Conservation (phyloP, 306 rosid genomes). For the Alnus glutinosa region DNA sequence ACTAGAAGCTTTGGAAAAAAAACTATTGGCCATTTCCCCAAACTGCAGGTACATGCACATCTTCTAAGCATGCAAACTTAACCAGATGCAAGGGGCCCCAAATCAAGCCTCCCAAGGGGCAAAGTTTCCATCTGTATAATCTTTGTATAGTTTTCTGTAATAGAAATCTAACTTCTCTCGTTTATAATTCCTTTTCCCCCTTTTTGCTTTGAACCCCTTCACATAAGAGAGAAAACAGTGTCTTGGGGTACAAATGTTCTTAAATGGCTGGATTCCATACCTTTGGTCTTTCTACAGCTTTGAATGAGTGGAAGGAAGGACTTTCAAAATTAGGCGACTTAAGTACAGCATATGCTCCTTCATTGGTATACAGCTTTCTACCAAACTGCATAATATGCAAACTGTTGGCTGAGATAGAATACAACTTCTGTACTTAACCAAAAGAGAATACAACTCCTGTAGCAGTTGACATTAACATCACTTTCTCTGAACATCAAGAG, state of each 20-base stretch:
- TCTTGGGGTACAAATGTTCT: slow-evolving; percentile 8
- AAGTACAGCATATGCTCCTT: slow-evolving; percentile 84
- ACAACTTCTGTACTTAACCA: slow-evolving; percentile 3
- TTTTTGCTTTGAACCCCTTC: slow-evolving; percentile 14
- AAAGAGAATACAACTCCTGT: slow-evolving; percentile 12
- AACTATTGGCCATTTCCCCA: neutral
- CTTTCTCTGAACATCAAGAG: slow-evolving; percentile 1
- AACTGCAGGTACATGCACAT: slow-evolving; percentile 16
- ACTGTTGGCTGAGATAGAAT: slow-evolving; percentile 18
- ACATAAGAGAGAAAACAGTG: slow-evolving; percentile 9
- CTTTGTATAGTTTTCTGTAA: neutral
- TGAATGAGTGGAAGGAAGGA: slow-evolving; percentile 77
- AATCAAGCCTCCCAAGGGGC: slow-evolving; percentile 16
- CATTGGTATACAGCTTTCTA: slow-evolving; percentile 58
- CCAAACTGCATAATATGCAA: slow-evolving; percentile 57
- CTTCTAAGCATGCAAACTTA: slow-evolving; percentile 25
- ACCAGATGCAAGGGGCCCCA: slow-evolving; percentile 4
- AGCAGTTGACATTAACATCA: slow-evolving; percentile 23
- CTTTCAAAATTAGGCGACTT: slow-evolving; percentile 61
- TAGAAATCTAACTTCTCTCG: slow-evolving; percentile 9
- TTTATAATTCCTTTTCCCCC: neutral
- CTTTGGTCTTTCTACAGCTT: slow-evolving; percentile 64
- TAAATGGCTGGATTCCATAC: slow-evolving; percentile 37
- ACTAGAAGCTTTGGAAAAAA: slow-evolving; percentile 3
- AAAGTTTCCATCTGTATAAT: slow-evolving; percentile 5